These are phyloP conservation scores for Triticum dicoccoides DNA, from an alignment of 176 grass and related monocot species.

Conservation along the genomic window DNA sequence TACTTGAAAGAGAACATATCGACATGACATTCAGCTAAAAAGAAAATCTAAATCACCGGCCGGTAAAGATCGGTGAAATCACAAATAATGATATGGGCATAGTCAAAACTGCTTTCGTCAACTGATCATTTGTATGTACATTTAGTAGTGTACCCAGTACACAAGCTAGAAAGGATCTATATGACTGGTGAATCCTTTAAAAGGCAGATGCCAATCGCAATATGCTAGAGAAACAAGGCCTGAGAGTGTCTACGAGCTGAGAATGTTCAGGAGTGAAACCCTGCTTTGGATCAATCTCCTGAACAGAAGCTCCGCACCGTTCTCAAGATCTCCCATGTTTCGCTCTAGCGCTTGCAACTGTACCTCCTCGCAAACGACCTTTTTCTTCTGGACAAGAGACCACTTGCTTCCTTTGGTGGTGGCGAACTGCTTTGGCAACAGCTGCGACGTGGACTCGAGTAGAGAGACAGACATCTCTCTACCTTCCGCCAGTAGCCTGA, in stretches of 20 bases:
- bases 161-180: not conserved
- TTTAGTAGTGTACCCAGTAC: not conserved
- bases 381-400: slow-evolving; percentile 38
- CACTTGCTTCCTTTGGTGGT: slow-evolving; percentile 28
- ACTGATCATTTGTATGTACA: slow-evolving; percentile 12
- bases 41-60: not conserved
- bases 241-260: slow-evolving; percentile 27
- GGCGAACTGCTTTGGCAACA: slow-evolving; percentile 27
- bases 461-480: slow-evolving; percentile 25
- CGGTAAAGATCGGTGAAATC: not conserved
- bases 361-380: slow-evolving; percentile 21
- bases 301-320: slow-evolving; percentile 17
- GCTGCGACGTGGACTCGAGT: slow-evolving; percentile 17
- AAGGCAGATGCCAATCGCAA: slow-evolving; percentile 15
- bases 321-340: slow-evolving; percentile 35
- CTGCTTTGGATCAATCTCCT: slow-evolving; percentile 45
- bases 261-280: slow-evolving; percentile 49
- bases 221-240: not conserved
- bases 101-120: slow-evolving; percentile 9
- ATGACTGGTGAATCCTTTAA: slow-evolving; percentile 24
- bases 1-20: not conserved
- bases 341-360: slow-evolving; percentile 42
- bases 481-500: slow-evolving; percentile 27
- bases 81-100: not conserved
- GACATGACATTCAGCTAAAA: not conserved